A percentile compares a stretch with the other conserved stretches of the same genome.
Evolutionary conservation across 2,329 filamentous ascomycete species (phyloP).

Genomic region (Pestalotiopsis fici): DNA sequence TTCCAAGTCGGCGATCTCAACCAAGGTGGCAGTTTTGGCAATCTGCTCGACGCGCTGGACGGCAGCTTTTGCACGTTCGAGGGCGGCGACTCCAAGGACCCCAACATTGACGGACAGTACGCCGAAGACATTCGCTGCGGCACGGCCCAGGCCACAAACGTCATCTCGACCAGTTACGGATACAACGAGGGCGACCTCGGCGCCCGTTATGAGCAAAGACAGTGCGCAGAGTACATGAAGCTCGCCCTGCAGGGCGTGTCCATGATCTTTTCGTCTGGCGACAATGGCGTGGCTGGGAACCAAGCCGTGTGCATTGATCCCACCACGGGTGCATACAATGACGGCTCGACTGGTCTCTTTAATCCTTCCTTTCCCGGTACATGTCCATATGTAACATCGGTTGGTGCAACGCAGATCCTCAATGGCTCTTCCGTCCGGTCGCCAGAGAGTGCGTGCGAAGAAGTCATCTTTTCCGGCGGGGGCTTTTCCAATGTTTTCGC

Average conservation of each 20-base stretch:
- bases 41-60: conserved; percentile 43
- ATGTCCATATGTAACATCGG: conserved; percentile 52
- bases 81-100: conserved; percentile 39
- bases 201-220: conserved; percentile 47
- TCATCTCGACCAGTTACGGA: conserved; percentile 56
- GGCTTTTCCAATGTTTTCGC: conserved; percentile 52
- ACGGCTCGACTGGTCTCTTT: conserved; percentile 36
- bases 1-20: conserved; percentile 42
- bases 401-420: conserved; percentile 50
- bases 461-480: conserved; percentile 46
- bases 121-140: conserved; percentile 21
- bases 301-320: conserved; percentile 35
- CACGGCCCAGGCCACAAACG: conserved; percentile 42
- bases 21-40: conserved; percentile 41
- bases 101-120: conserved; percentile 36
- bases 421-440: conserved; percentile 37
- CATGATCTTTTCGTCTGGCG: conserved; percentile 45
- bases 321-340: conserved; percentile 27
- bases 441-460: conserved; percentile 46
- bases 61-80: conserved; percentile 45
- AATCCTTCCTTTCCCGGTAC: conserved; percentile 46
- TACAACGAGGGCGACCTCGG: conserved; percentile 52
- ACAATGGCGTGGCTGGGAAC: conserved; percentile 46
- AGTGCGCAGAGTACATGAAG: conserved; percentile 60
- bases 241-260: conserved; percentile 53